Base-by-base conservation (phyloP, 768 basidiomycete genomes). In the Psilocybe cubensis region DNA sequence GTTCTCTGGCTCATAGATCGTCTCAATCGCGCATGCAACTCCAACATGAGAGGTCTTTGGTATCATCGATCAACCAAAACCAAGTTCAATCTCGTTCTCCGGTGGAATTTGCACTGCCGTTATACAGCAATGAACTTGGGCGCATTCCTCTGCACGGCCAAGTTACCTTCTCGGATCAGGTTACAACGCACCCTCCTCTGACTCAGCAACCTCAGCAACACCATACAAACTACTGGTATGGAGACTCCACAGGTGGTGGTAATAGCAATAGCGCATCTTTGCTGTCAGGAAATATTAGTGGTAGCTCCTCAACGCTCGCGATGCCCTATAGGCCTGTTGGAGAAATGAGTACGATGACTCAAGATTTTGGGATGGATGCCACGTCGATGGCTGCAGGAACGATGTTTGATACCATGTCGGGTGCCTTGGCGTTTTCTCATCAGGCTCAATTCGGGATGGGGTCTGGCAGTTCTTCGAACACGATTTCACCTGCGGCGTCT, bases 51-150 rank as follows among this genome's bases (percentile, higher is more conserved):
- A 3, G 21, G 3, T 38, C 54, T 23, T 17, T 31, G 29, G 12
- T 38, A 21, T 55, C 54, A 1, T 47, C 54, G 21, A 47, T 47
- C 12, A 14, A n/a, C 6, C 50, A 31, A 8, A 33, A 57, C 33
- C 21, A 38, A 17, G 14, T 50, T 9, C 28, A 41, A 31, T 18
- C 52, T 11, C 27, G 25, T 14, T 18, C 62, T n/a, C 61, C 57
- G 17, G 57, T 60, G 21, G 64, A 67, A 35, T 71, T 68, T 29
- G 54, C 74, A 2, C 70, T 88, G 3, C 87, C 87, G 0, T 70
- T 86, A n/a, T 84, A 87, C 64, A 86, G 80, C 66, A 76, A 83
- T 44, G 86, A 88, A 40, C 71, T 88, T 2, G 86, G 82, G 0
- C 70, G 81, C 4, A 62, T 87, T 0, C 87, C 87, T 1, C 52